Evolutionary conservation across 257 asterid genomes (phyloP).

Genomic region (Rubia yunnanensis): DNA sequence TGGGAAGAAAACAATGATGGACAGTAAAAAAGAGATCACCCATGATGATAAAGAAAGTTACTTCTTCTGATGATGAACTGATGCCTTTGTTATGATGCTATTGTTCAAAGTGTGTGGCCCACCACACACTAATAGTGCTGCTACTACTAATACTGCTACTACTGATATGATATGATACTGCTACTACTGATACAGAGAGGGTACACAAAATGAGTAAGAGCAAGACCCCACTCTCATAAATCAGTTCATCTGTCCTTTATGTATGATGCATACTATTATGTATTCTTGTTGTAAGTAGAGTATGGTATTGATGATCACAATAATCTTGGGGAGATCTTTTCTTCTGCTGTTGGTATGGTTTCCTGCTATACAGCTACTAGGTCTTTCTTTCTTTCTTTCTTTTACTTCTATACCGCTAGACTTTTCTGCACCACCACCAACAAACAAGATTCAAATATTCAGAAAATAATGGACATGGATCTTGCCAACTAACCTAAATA

Average conservation of each 20-base stretch:
- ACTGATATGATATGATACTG: background rate
- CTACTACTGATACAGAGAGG: constrained; percentile 33
- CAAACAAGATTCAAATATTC: constrained; percentile 13
- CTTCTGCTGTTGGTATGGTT: constrained; percentile 49
- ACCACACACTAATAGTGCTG: constrained; percentile 22
- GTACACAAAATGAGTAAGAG: constrained; percentile 42
- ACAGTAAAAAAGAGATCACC: background rate
- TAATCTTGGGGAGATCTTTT: constrained; percentile 46
- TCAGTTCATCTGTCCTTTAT: constrained; percentile 65
- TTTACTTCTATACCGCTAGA: constrained; percentile 35
- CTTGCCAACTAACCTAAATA: background rate
- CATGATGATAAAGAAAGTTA: constrained; percentile 18
- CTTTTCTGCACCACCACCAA: constrained; percentile 49
- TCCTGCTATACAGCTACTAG: constrained; percentile 58
- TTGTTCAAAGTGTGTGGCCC: constrained; percentile 44
- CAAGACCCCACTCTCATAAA: constrained; percentile 56
- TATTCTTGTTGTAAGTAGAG: constrained; percentile 35
- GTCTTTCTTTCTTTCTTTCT: constrained; percentile 5
- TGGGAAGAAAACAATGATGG: background rate
- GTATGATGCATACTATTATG: constrained; percentile 41
- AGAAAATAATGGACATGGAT: background rate
- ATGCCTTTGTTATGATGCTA: constrained; percentile 41
- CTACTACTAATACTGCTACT: constrained; percentile 5
- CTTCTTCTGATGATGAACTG: constrained; percentile 17
- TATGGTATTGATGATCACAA: constrained; percentile 63